phyloP scores from a whole-genome alignment of 495 filamentous ascomycete genomes.

The Tuber magnatum region DNA sequence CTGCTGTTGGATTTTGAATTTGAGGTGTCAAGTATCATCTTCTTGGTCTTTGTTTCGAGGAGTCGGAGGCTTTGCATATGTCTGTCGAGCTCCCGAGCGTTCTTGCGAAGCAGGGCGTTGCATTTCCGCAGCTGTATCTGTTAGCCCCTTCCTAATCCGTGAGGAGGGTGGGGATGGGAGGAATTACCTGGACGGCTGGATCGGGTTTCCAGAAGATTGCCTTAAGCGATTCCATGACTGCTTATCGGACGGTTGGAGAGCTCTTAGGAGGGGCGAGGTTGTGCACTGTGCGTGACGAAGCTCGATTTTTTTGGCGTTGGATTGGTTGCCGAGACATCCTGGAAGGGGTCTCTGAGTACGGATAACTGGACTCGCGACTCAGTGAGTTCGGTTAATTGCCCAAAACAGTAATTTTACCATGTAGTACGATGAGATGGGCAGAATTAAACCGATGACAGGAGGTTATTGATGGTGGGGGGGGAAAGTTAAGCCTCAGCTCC shows the following conservation, averaged over 20 bases:
- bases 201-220: constrained; percentile 86
- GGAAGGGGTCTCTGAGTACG: background rate
- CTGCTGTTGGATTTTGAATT: constrained; percentile 63
- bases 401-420: background rate
- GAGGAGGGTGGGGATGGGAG: constrained; percentile 1
- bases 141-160: constrained; percentile 10
- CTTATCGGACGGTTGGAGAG: constrained; percentile 4
- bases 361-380: background rate
- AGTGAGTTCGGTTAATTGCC: background rate
- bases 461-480: background rate
- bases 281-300: constrained; percentile 9
- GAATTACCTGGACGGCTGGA: constrained; percentile 73
- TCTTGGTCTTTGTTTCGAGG: constrained; percentile 77
- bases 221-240: constrained; percentile 75
- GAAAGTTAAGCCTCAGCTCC: background rate
- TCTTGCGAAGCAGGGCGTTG: constrained; percentile 79
- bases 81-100: constrained; percentile 90
- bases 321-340: background rate
- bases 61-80: constrained; percentile 69
- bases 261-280: background rate
- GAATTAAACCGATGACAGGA: background rate
- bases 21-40: constrained; percentile 70
- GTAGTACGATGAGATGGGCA: background rate
- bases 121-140: constrained; percentile 78
- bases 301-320: constrained; percentile 2